Evolutionary conservation across 2,329 filamentous ascomycete genomes (phyloP).

Genomic region (Neonectria faginata): DNA sequence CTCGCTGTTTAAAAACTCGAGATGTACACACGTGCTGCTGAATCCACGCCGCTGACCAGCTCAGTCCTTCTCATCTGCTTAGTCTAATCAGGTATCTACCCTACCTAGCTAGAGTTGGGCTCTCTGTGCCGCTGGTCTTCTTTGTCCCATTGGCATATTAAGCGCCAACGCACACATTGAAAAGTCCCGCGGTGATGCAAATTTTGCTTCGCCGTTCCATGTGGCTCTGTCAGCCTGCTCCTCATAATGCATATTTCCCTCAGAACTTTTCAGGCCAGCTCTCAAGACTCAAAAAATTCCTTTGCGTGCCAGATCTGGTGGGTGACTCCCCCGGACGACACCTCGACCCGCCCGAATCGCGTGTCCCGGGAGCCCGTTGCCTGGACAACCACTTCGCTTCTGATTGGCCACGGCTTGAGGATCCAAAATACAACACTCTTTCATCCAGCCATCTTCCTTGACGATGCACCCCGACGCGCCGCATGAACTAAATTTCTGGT

Average conservation of each 20-base stretch:
- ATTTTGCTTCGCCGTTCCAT: neutral
- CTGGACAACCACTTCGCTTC: slow-evolving; percentile 44
- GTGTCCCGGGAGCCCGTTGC: slow-evolving; percentile 42
- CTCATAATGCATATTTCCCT: neutral
- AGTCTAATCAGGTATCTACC: no score
- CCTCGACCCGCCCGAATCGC: slow-evolving; percentile 12
- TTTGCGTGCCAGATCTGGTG: neutral
- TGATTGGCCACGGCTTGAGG: slow-evolving; percentile 46
- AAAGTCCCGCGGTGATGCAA: slow-evolving; percentile 1
- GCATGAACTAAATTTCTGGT: slow-evolving; percentile 52
- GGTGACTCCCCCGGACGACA: neutral
- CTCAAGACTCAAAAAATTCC: neutral
- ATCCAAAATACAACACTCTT: slow-evolving; percentile 47
- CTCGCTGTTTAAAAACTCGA: neutral
- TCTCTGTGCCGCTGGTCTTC: slow-evolving; percentile 12
- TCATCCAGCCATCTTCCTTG: slow-evolving; percentile 39
- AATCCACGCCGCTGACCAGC: slow-evolving; percentile 5
- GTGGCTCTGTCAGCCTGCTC: slow-evolving; percentile 3
- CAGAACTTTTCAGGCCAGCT: neutral
- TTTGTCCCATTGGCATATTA: slow-evolving; percentile 1
- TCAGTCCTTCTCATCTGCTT: neutral
- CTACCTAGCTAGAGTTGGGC: neutral
- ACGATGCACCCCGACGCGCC: slow-evolving; percentile 48
- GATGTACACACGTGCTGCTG: neutral
- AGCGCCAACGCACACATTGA: slow-evolving; percentile 9